Evolutionary conservation across 2,329 filamentous ascomycete genomes (phyloP), one percentile per base, ranked within the genome.

Genomic region (Aspergillus piperis): DNA sequence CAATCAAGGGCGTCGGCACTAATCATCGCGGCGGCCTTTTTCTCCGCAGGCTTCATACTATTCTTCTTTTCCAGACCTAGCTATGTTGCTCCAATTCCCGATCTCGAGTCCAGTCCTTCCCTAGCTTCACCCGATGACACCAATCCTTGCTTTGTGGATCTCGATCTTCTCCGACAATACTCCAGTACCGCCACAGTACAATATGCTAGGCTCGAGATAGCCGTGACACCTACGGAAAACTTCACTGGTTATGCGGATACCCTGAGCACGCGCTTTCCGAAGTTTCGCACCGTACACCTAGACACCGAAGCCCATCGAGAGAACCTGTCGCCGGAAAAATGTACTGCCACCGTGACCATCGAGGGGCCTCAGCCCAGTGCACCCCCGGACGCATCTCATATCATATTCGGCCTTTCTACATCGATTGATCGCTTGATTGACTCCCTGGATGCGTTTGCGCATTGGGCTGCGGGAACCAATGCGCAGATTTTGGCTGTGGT

Each of bases 341-440:
- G 66, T 55, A 38, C 62, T 15, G 39, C 59, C 5, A 56, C 62
- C 8, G 54, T 66, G 27, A 64, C 61, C 1, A 66, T 70, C 13
- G 51, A 68, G 47, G 67, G 59, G 2, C 68, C 67, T 6, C 19
- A 53, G 8, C 58, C 38, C 19, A 41, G 32, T 27, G 21, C 64
- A 11, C 62, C 51, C 3, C 63, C 64, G 19, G 82, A 83, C 62
- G 70, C 75, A 0, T 70, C 71, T 6, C 77, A 84, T 51, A 73
- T 84, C 41, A 66, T 82, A 44, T 85, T 86, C 60, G 84, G 83
- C 57, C 77, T 86, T 1, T 81, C 83, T 0, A 84, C 83, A 15
- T 79, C 75, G 11, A 77, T 80, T 32, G 73, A 77, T 13, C 78
- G 83, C 25, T 71, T 86, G n/a, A 63, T 76, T 30, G 73, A 76